Conservation (phyloP, 305 asterid species). For the Rubia balearica region DNA sequence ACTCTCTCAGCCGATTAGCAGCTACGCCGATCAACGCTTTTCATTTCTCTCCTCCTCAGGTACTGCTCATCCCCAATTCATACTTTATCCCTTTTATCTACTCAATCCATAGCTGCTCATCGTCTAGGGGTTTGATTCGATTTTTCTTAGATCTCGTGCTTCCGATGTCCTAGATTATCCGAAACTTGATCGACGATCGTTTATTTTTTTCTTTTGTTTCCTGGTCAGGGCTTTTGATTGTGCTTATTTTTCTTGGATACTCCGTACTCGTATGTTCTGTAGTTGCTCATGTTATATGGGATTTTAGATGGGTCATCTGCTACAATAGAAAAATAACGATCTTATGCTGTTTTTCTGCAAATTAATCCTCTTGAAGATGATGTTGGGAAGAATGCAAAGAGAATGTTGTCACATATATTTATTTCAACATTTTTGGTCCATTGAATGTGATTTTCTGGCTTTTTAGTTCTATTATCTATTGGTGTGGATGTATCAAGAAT, state of each 20-base stretch:
- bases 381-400: background rate
- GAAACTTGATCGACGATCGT: background rate
- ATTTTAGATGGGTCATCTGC: background rate
- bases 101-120: background rate
- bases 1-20: no score
- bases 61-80: background rate
- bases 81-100: background rate
- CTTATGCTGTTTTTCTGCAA: background rate
- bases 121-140: background rate
- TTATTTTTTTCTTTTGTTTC: background rate
- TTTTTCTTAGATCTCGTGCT: slow-evolving; percentile 13
- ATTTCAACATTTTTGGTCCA: background rate
- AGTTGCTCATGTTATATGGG: background rate
- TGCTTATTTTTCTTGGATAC: no score
- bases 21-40: background rate
- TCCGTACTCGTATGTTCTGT: background rate
- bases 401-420: background rate
- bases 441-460: background rate
- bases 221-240: no score
- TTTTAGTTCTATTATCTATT: background rate
- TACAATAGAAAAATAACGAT: background rate
- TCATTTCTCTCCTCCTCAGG: background rate
- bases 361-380: background rate
- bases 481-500: background rate
- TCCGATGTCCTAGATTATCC: background rate